phyloP scores from a whole-genome alignment of 495 filamentous ascomycete genomes.

The Amniculicola lignicola region DNA sequence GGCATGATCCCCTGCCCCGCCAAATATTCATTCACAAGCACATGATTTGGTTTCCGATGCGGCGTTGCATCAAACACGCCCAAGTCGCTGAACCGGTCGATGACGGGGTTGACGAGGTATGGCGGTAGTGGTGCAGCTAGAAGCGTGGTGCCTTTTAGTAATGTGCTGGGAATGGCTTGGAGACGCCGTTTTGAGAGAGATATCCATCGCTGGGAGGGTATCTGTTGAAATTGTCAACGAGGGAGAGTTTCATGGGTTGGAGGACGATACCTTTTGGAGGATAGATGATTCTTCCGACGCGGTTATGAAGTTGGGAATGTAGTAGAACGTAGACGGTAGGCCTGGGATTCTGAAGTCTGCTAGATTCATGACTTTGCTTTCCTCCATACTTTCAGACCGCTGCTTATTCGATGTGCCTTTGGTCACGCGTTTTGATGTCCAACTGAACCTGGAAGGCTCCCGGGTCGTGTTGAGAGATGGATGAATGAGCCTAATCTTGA shows the following conservation, averaged over 20 bases:
- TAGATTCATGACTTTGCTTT: too few species aligned
- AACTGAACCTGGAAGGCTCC: too few species aligned
- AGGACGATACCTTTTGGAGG: slow-evolving; percentile 53
- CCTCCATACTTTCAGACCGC: too few species aligned
- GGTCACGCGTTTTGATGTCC: too few species aligned
- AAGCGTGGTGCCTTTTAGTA: slow-evolving; percentile 70
- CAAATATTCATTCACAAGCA: slow-evolving; percentile 87
- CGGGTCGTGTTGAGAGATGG: too few species aligned
- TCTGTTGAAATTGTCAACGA: slow-evolving; percentile 22
- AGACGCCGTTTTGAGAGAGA: slow-evolving; percentile 79
- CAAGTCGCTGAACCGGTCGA: slow-evolving; percentile 60
- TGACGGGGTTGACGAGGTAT: slow-evolving; percentile 71
- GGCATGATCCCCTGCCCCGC: slow-evolving; percentile 92
- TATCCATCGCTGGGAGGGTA: slow-evolving; percentile 64
- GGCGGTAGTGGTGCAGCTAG: slow-evolving; percentile 68
- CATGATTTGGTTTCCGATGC: slow-evolving; percentile 79
- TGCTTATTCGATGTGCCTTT: too few species aligned
- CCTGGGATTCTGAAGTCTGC: slow-evolving; percentile 48
- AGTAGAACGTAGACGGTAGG: slow-evolving; percentile 70
- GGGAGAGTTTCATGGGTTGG: slow-evolving; percentile 41
- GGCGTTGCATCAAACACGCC: slow-evolving; percentile 68
- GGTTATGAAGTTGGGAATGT: slow-evolving; percentile 84
- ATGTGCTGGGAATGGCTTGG: slow-evolving; percentile 82
- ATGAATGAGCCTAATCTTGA: too few species aligned
- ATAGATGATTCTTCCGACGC: slow-evolving; percentile 68